Base-by-base conservation (phyloP, 805 yeast species). In the Hanseniaspora singularis region DNA sequence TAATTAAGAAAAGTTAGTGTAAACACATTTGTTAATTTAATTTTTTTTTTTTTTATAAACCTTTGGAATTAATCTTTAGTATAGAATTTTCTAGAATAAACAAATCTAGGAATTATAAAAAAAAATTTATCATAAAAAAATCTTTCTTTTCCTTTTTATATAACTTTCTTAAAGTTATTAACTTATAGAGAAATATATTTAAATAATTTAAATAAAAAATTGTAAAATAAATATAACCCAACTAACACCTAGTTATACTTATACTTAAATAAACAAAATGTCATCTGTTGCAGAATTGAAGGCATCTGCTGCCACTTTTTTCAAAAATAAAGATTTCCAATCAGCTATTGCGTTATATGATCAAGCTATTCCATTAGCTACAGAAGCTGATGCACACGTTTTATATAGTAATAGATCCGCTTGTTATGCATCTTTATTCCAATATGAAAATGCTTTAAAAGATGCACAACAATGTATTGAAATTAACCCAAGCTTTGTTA, bases 341-440 rank as follows among this genome's bases (percentile, higher is more conserved):
- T 72, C 76, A 54, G 97, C 98, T 34, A 76, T 81, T 49, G 94
- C 81, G 30, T 85, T 75, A 12, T 78, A 95, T 0, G 70, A 79
- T 38, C 53, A 71, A 5, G 95, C 96, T 52, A 31, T 37, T 6
- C 9, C 20, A 1, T 26, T 31, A 6, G 34, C 38, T 23, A 15
- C 36, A 7, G 36, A 36, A 11, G 16, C 33, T 14, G 33, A 16
- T 16, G 40, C 23, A 38, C 96, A 89, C 61, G 96, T 92, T 15
- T 71, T 92, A 46, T 88, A 70, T 63, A 87, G 96, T 42, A 92
- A 92, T 69, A 79, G 98, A 64, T 88, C 97, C 10, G 98, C 95
- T 12, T 75, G 86, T 49, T 80, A 80, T 58, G 81, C 96, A 4
- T 84, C 96, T 6, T 65, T 78, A 66, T 77, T 77, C 58, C 67